Evolutionary conservation across 2,329 filamentous ascomycete species (phyloP).

Genomic region (Colletotrichum lupini): DNA sequence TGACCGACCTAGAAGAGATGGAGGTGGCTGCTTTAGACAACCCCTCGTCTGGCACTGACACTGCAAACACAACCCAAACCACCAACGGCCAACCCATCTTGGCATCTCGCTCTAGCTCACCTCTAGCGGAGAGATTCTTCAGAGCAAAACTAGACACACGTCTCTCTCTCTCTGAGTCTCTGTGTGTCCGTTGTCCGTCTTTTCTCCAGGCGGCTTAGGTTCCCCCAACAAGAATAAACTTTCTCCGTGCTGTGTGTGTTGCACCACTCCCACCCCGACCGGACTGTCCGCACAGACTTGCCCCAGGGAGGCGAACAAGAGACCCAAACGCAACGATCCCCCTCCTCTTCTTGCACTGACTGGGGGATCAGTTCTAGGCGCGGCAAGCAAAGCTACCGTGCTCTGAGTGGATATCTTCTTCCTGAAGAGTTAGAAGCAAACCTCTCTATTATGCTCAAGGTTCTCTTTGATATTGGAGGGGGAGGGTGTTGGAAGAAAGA

Average conservation of each 20-base stretch:
- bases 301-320: background rate
- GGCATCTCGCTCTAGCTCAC: background rate
- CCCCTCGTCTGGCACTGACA: background rate
- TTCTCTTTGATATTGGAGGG: background rate
- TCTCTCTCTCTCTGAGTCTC: background rate
- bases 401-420: background rate
- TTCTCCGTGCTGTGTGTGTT: background rate
- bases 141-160: background rate
- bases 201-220: background rate
- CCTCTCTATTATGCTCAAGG: background rate
- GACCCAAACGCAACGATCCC: background rate
- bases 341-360: background rate
- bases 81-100: background rate
- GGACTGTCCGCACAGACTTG: conserved; percentile 2
- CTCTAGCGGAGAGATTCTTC: background rate
- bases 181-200: background rate
- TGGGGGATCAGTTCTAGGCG: background rate
- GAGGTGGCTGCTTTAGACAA: background rate
- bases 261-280: background rate
- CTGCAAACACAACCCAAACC: background rate
- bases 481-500: background rate
- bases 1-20: background rate
- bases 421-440: background rate
- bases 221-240: conserved; percentile 33
- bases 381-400: background rate